Percentiles rank a stretch among this genome's conserved stretches.
phyloP scores from a whole-genome alignment of 2,329 filamentous ascomycete species.

The Pseudomassariella vexata region DNA sequence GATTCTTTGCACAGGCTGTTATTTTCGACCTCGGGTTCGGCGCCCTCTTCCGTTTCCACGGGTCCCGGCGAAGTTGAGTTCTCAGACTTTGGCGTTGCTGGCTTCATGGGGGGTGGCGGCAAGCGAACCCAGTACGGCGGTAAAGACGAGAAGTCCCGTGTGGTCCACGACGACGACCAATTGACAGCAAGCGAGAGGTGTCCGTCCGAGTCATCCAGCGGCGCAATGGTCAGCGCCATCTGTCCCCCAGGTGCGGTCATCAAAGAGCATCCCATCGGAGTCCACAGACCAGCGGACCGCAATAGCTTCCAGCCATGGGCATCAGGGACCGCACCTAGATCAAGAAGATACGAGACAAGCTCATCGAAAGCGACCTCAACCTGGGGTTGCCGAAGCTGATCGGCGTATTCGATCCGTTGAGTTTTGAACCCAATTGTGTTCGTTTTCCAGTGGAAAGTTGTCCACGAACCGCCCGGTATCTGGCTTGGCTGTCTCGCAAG shows the following conservation, averaged over 20 bases:
- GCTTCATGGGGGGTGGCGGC: conserved; percentile 23
- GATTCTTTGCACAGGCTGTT: conserved; percentile 19
- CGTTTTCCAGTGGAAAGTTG: conserved; percentile 60
- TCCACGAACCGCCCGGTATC: conserved; percentile 59
- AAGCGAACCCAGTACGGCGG: conserved; percentile 56
- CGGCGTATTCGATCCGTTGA: conserved; percentile 58
- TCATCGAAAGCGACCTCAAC: conserved; percentile 52
- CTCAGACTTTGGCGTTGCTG: conserved; percentile 5
- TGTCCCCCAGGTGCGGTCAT: conserved; percentile 47
- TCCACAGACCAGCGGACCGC: conserved; percentile 53
- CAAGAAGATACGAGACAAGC: conserved; percentile 55
- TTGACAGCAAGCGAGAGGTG: conserved; percentile 50
- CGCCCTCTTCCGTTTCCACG: conserved; percentile 1
- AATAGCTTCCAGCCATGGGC: conserved; percentile 52
- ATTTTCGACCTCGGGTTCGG: conserved; percentile 7
- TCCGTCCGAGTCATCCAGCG: conserved; percentile 55
- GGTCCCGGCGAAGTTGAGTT: neutral
- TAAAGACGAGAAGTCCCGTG: conserved; percentile 42
- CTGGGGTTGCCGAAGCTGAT: conserved; percentile 47
- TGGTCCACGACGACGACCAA: conserved; percentile 52
- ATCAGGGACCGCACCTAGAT: conserved; percentile 57
- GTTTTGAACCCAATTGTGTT: conserved; percentile 56
- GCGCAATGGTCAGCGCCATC: conserved; percentile 46
- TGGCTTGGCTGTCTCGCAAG: conserved; percentile 43
- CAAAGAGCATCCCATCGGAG: conserved; percentile 51